Percentiles rank a stretch among this genome's conserved stretches.
These are phyloP conservation scores for Trichoderma aggressivum DNA, from an alignment of 2,329 filamentous ascomycete species.

Conservation along the genomic window DNA sequence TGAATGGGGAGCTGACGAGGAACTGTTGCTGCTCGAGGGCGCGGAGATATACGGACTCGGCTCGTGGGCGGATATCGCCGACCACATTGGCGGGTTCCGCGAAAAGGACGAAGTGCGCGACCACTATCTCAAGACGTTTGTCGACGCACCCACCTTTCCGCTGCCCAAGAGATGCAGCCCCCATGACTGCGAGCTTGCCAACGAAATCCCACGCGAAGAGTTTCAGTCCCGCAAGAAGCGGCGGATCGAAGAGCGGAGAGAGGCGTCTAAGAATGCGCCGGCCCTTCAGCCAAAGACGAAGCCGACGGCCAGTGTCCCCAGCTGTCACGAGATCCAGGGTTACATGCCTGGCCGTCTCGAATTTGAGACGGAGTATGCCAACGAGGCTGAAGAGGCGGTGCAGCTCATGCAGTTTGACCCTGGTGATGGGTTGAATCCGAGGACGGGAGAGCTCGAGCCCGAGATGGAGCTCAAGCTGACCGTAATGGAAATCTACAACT, in stretches of 20 bases:
- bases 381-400: slow-evolving; percentile 96
- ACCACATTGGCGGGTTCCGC: slow-evolving; percentile 94
- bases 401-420: slow-evolving; percentile 98
- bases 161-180: slow-evolving; percentile 84
- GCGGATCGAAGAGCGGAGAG: slow-evolving; percentile 86
- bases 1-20: slow-evolving; percentile 97
- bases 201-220: slow-evolving; percentile 80
- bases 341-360: slow-evolving; percentile 98
- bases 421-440: slow-evolving; percentile 83
- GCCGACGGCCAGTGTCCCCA: slow-evolving; percentile 89
- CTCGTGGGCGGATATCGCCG: slow-evolving; percentile 96
- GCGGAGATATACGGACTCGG: slow-evolving; percentile 94
- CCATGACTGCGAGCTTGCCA: slow-evolving; percentile 71
- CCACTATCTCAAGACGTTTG: slow-evolving; percentile 85
- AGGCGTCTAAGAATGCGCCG: slow-evolving; percentile 78
- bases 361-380: slow-evolving; percentile 96
- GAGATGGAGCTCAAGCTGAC: slow-evolving; percentile 98
- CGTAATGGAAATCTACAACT: slow-evolving; percentile 98
- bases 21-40: slow-evolving; percentile 87
- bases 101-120: slow-evolving; percentile 94
- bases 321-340: slow-evolving; percentile 96
- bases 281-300: slow-evolving; percentile 89
- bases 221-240: slow-evolving; percentile 92
- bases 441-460: slow-evolving; percentile 81
- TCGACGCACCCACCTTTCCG: slow-evolving; percentile 80